These are phyloP conservation scores for Biscogniauxia marginata DNA, from an alignment of 2,329 filamentous ascomycete species.

Conservation along the genomic window DNA sequence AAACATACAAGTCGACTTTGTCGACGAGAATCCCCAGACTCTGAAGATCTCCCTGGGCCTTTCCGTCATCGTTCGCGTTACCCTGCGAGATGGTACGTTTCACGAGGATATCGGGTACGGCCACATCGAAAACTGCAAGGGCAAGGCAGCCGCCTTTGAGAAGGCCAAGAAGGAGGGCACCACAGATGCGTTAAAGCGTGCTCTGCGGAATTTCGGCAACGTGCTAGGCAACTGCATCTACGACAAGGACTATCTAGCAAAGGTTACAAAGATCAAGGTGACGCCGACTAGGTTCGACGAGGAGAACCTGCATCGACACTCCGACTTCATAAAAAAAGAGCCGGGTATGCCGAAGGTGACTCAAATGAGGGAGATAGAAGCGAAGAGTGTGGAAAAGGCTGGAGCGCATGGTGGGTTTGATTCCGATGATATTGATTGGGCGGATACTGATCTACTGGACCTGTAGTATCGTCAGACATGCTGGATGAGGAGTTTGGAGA, in stretches of 20 bases:
- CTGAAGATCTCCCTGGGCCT: conserved; percentile 81
- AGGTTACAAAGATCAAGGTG: conserved; percentile 87
- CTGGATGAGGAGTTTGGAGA: conserved; percentile 47
- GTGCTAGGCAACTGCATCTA: conserved; percentile 98
- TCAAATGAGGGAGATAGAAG: conserved; percentile 32
- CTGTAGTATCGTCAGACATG: conserved; percentile 32
- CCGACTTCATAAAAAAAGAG: conserved; percentile 68
- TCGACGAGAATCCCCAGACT: conserved; percentile 78
- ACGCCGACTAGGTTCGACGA: conserved; percentile 75
- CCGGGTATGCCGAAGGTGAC: conserved; percentile 26
- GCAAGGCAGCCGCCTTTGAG: conserved; percentile 93
- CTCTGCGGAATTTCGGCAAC: conserved; percentile 90
- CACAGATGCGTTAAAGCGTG: conserved; percentile 88
- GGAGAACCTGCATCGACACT: conserved; percentile 76
- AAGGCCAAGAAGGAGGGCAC: conserved; percentile 99
- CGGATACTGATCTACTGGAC: conserved; percentile 33
- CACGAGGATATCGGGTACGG: conserved; percentile 98
- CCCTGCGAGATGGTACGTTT: conserved; percentile 88
- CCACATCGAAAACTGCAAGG: conserved; percentile 92
- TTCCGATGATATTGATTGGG: conserved; percentile 34
- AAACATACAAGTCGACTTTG: conserved; percentile 92
- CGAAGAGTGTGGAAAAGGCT: conserved; percentile 23
- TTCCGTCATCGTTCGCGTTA: conserved; percentile 87
- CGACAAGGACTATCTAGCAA: conserved; percentile 88
- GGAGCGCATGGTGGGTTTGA: conserved; percentile 47